Evolutionary conservation across 2,329 filamentous ascomycete genomes (phyloP), one percentile per base, ranked within the genome.

Genomic region (Monosporascus sp.): DNA sequence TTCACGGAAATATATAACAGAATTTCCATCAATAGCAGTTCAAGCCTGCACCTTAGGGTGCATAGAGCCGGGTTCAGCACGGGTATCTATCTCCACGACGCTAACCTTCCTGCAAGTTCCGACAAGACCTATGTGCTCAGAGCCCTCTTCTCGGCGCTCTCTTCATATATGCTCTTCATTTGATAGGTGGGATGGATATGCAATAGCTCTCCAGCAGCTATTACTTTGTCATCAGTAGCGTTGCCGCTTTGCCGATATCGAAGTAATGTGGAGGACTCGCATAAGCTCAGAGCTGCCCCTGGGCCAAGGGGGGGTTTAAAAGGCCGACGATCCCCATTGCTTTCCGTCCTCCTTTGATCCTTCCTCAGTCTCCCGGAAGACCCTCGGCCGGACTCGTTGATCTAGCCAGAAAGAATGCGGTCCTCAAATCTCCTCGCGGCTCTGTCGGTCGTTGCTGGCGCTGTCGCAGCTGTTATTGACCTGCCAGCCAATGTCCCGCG

Each of bases 401-500:
- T 49, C 24, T 24, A 45, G 6, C 46, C 38, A 38, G 45, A 48
- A 53, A 61, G 48, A 17, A 66, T 66, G 63, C 61, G 62, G 49
- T 55, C 57, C 41, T 63, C 58, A 48, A 57, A 27, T 45, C 34
- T 64, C 24, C 52, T 64, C 31, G 37, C 58, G 5, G 49, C 60
- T 17, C 51, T 66, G 46, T 59, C 63, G 14, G 61, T 59, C n/a
- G 57, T 62, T 11, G 59, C 58, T n/a, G 58, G 62, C 36, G 58
- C 59, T 7, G 40, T 63, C 20, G 56, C 64, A 8, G 59, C 56
- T 40, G 48, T 57, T 41, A 49, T 59, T n/a, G 59, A 66, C 47
- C 57, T 70, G 3, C 68, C 70, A 6, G 57, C 66, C 14, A 62
- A 64, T 37, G 60, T 72, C 46, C 71, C 71, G 4, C 64, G 70